Evolutionary conservation across 2,329 filamentous ascomycete species (phyloP).

Genomic region (Aspergillus niger): DNA sequence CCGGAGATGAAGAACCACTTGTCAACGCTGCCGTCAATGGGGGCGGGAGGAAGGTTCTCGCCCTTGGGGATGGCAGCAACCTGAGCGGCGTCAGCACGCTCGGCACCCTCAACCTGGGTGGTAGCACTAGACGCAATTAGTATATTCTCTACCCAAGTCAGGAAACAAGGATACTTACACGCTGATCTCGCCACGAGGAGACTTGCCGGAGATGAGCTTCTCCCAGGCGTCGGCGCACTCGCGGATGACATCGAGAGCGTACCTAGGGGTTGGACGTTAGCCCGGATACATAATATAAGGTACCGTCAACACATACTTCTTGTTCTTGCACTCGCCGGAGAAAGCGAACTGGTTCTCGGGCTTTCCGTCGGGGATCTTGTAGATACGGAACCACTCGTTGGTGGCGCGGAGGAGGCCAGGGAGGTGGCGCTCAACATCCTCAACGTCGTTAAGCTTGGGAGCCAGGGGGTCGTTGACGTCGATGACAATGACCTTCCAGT

Average conservation of each 20-base stretch:
- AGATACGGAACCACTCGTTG: conserved; percentile 99
- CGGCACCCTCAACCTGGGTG: conserved; percentile 68
- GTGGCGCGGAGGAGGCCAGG: conserved; percentile 95
- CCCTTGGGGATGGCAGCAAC: conserved; percentile 75
- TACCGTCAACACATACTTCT: conserved; percentile 63
- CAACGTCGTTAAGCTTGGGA: conserved; percentile 94
- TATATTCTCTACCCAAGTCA: not conserved
- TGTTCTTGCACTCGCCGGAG: conserved; percentile 99
- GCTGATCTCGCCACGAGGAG: conserved; percentile 72
- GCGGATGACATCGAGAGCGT: conserved; percentile 91
- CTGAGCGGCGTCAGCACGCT: conserved; percentile 68
- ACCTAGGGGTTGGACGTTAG: conserved; percentile 53
- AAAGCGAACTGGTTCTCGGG: conserved; percentile 99
- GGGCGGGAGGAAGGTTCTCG: conserved; percentile 79
- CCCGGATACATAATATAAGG: not conserved
- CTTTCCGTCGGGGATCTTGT: conserved; percentile 99
- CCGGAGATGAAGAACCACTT: conserved; percentile 99
- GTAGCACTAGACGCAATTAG: conserved; percentile 65
- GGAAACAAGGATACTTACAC: conserved; percentile 62
- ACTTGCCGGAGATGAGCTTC: conserved; percentile 90
- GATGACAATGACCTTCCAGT: conserved; percentile 99
- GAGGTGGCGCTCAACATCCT: conserved; percentile 98
- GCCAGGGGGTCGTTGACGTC: conserved; percentile 97
- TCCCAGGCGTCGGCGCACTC: conserved; percentile 98
- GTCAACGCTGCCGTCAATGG: conserved; percentile 95